Conservation (phyloP, 768 basidiomycete species). For the Clathrus columnatus region DNA sequence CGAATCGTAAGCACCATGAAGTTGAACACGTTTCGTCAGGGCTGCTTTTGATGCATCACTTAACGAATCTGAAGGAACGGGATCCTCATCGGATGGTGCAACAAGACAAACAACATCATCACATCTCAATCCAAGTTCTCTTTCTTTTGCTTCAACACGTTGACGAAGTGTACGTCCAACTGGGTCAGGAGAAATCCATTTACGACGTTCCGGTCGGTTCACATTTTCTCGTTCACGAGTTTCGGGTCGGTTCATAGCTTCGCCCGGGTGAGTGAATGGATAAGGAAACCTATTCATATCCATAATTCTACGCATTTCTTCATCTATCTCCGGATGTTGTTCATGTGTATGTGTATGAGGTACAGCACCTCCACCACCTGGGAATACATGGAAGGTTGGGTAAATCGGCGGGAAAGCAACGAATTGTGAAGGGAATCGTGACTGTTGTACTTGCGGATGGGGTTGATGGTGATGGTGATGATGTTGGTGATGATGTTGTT, state of each 20-base stretch:
- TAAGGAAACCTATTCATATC: no score
- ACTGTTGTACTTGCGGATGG: constrained; percentile 11
- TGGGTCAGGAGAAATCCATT: constrained; percentile 53
- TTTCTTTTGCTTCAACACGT: constrained; percentile 62
- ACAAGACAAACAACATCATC: constrained; percentile 65
- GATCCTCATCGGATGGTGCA: constrained; percentile 69
- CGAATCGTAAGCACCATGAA: constrained; percentile 5
- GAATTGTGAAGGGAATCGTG: background rate
- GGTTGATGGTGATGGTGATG: background rate
- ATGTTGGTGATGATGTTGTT: background rate
- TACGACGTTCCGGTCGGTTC: constrained; percentile 28
- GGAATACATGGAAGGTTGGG: background rate
- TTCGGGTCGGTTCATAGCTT: constrained; percentile 13
- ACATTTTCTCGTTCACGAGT: constrained; percentile 13
- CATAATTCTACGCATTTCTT: no score
- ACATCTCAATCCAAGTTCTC: constrained; percentile 65
- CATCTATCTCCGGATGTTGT: no score
- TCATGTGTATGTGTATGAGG: constrained; percentile 13
- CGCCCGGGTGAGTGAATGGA: constrained; percentile 11
- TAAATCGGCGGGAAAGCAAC: background rate
- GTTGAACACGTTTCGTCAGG: constrained; percentile 13
- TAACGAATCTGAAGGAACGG: constrained; percentile 27
- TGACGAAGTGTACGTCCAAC: constrained; percentile 68
- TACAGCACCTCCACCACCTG: background rate
- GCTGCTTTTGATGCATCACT: constrained; percentile 17